A percentile compares a stretch with the other conserved stretches of the same genome.
phyloP scores from a whole-genome alignment of 371 early-diverging fungal genomes.

The Scutellospora calospora region DNA sequence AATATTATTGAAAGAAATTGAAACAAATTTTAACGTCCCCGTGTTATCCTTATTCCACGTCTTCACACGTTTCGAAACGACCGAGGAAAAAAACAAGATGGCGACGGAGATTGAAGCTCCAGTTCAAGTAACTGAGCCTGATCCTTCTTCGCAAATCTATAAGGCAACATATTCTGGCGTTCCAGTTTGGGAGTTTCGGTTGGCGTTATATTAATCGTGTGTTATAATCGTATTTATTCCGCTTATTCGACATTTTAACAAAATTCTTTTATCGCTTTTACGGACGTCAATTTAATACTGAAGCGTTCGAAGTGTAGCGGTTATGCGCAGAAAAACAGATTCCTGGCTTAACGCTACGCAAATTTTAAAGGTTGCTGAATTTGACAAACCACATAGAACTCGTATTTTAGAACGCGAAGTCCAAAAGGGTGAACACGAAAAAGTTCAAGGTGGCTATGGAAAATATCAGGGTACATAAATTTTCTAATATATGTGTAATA shows the following conservation, averaged over 20 bases:
- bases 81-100: background rate
- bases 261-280: background rate
- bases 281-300: background rate
- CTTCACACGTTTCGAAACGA: background rate
- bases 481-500: no score
- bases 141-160: slow-evolving; percentile 32
- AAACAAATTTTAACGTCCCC: no score
- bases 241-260: background rate
- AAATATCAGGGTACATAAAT: slow-evolving; percentile 90
- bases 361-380: slow-evolving; percentile 94
- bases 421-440: slow-evolving; percentile 86
- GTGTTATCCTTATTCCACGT: slow-evolving; percentile 1
- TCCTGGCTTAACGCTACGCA: slow-evolving; percentile 90
- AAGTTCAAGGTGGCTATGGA: slow-evolving; percentile 98
- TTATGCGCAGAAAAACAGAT: slow-evolving; percentile 85
- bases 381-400: slow-evolving; percentile 92
- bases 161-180: slow-evolving; percentile 87
- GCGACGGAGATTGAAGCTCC: background rate
- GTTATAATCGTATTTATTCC: background rate
- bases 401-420: slow-evolving; percentile 94
- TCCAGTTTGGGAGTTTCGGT: slow-evolving; percentile 88
- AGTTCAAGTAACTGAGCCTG: background rate
- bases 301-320: slow-evolving; percentile 45
- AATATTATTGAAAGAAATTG: no score
- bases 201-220: slow-evolving; percentile 60